Percentiles rank a stretch among this genome's conserved stretches.
phyloP scores from a whole-genome alignment of 2,329 filamentous ascomycete species.

The Pezicula carpinea region DNA sequence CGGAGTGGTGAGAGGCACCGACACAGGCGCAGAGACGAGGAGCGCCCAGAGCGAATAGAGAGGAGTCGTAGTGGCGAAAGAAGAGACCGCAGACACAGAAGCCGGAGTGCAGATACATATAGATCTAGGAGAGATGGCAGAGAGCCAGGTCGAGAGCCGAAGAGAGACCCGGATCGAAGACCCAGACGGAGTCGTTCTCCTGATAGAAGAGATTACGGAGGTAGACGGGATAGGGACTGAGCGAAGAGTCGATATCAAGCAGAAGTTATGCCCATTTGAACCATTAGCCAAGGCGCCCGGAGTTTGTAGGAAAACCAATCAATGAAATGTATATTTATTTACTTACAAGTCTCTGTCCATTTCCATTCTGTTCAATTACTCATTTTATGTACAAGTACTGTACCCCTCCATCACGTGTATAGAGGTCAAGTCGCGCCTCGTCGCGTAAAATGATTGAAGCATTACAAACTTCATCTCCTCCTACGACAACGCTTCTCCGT shows the following conservation, averaged over 20 bases:
- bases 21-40: constrained; percentile 16
- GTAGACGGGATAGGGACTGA: constrained; percentile 14
- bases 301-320: background rate
- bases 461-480: background rate
- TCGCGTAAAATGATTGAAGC: background rate
- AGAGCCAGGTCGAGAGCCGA: constrained; percentile 15
- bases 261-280: background rate
- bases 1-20: constrained; percentile 21
- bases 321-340: background rate
- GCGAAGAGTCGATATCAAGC: background rate
- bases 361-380: too few species aligned
- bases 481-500: background rate
- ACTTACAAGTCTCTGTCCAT: too few species aligned
- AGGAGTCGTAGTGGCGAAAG: constrained; percentile 24
- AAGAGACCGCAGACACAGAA: constrained; percentile 21
- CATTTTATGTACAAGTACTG: too few species aligned
- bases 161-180: constrained; percentile 9
- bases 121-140: constrained; percentile 22
- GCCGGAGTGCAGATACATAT: constrained; percentile 22
- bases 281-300: background rate
- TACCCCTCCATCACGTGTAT: too few species aligned
- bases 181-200: constrained; percentile 10
- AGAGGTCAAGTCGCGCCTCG: too few species aligned
- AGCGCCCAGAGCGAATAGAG: constrained; percentile 8
- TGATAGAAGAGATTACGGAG: constrained; percentile 6